Evolutionary conservation across 805 yeast genomes (phyloP), one percentile per base, ranked within the genome.

Genomic region (Wickerhamomyces bovis): DNA sequence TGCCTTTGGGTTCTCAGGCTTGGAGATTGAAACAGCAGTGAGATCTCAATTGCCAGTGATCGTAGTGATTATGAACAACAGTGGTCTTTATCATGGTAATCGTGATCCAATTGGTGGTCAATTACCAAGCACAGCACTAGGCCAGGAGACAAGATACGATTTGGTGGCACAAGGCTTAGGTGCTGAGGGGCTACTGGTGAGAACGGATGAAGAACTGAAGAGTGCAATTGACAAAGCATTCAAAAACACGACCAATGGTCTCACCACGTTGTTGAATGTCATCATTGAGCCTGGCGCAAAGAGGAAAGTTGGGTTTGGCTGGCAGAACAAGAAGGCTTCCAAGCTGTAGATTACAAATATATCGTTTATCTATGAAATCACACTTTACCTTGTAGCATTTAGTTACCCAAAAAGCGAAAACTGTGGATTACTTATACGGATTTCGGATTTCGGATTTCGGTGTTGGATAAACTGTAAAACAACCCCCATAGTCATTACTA

Each of bases 1-100:
- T 1, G 89, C 89, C 2, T 81, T 83, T 66, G 89, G 89, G 3
- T 83, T 83, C 57, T 78, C 85, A 6, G 87, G 79, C 0, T 73
- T 82, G 72, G 90, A 83, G 53, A 51, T 83, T n/a, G 89, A 84
- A 56, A 83, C 90, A 0, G 77, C 84, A 1, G 78, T 77, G 6
- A 65, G 89, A 38, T 63, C 71, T 23, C 57, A 69, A 3, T 61
- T 83, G 20, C 83, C 83, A 2, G 63, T 81, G 52, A 63, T 82
- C 7, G 66, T 83, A 10, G 68, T 78, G 22, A 79, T 83, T n/a
- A 80, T 83, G 83, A 83, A 83, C 62, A 83, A 83, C 58, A 75
- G 82, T 26, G 90, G 90, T 1, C 79, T 83, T 3, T 83, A 83
- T 58, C 85, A 81, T 51, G 90, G 90, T 1, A 67, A 72, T 8